Evolutionary conservation across 179 eudicot species (phyloP), one percentile per base, ranked within the genome.

Genomic region (Heliamphora pulchella): DNA sequence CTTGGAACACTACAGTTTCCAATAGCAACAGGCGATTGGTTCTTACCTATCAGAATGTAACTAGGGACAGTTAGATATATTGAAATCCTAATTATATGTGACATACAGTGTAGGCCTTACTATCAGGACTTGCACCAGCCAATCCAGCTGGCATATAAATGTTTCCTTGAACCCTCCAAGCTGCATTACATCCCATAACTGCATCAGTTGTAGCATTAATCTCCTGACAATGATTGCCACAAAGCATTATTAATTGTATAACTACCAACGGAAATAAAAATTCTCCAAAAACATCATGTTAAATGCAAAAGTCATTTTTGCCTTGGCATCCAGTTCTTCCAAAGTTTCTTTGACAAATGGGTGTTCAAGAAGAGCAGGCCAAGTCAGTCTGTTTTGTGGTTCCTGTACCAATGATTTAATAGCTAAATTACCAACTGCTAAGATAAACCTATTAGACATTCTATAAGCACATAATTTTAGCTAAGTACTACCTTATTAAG

Each of bases 361-460:
- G 78, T 96, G 99, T 75, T 92, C 94, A 76, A 96, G 97, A 61
- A 96, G 97, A 76, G 88, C 91, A 81, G 99, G 99, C 99, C 99
- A 96, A 63, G 97, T 89, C 77, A 96, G 84, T 76, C 99, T 89
- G 83, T 87, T 89, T 76, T 96, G 97, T 48, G 99, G 98, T 72
- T 82, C 97, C 99, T 96, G 85, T 63, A 80, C 72, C 58, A 83
- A 83, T 73, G 39, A 71, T 54, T 48, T 64, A 55, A 74, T 67
- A 75, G 59, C 20, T 31, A 79, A 4, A 55, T 81, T 17, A 81
- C 41, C 62, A 76, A 43, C 65, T 78, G 18, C 18, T 66, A 75
- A 64, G 8, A 39, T 80, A 46, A 48, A n/a, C 70, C 46, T 15
- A 43, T 15, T 10, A 69, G 8, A 31, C 75, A 46, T 73, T 20